Evolutionary conservation across 2,329 filamentous ascomycete species (phyloP).

Genomic region (Cladosporium phlei): DNA sequence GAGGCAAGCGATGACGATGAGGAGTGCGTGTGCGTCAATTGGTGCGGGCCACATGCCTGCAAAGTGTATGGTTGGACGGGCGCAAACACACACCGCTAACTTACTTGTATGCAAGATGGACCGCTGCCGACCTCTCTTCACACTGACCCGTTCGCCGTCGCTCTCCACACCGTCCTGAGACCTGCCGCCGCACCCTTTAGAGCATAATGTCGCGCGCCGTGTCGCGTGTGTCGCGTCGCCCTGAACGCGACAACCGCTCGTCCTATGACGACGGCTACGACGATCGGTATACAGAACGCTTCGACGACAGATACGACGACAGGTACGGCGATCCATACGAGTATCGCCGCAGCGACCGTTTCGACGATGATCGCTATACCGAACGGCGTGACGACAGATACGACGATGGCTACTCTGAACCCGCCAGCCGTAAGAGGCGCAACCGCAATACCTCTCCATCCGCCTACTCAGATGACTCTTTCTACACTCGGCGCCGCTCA

Average conservation of each 20-base stretch:
- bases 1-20: constrained; percentile 3
- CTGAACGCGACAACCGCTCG: constrained; percentile 7
- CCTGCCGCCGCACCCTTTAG: background rate
- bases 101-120: constrained; percentile 14
- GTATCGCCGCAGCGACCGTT: background rate
- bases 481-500: constrained; percentile 8
- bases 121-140: background rate
- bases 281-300: constrained; percentile 9
- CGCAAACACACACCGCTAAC: constrained; percentile 10
- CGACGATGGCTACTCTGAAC: constrained; percentile 10
- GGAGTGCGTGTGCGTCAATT: constrained; percentile 1
- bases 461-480: constrained; percentile 9
- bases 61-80: background rate
- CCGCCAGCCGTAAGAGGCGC: constrained; percentile 4
- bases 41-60: constrained; percentile 1
- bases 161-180: background rate
- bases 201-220: constrained; percentile 8
- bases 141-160: background rate
- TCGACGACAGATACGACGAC: constrained; percentile 4
- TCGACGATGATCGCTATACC: background rate
- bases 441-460: constrained; percentile 2
- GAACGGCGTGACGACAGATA: constrained; percentile 4
- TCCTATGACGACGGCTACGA: constrained; percentile 10
- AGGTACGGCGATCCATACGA: background rate
- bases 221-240: constrained; percentile 7